Evolutionary conservation across 2,329 filamentous ascomycete species (phyloP), one percentile per base, ranked within the genome.

Genomic region (Plenodomus lindquistii): DNA sequence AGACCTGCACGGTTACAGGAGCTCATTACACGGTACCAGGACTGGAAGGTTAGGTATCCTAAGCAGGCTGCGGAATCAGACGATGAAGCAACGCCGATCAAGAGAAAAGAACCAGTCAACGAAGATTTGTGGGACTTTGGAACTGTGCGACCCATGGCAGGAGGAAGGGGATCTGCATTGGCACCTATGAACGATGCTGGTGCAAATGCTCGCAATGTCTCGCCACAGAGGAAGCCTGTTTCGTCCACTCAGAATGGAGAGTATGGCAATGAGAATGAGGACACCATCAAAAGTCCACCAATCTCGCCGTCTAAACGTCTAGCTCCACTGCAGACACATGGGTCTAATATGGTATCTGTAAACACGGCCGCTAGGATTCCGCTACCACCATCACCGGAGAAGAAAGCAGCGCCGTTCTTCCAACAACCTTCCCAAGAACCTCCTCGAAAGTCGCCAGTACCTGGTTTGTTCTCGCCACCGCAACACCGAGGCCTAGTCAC

Each of bases 111-210:
- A 29, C 73, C 77, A 1, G 81, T 86, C 48, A 81, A 88, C 27
- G 90, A 97, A 69, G 94, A 97, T 70, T 84, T 97, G 68, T 99
- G 94, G 94, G 94, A 99, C 72, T 99, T 99, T 77, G 94, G 94
- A 37, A 99, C 94, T 0, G 90, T 99, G 43, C 83, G 92, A 47
- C 86, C 95, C 5, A 85, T 87, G 24, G 84, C 55, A 31, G 61
- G 56, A 13, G 63, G 49, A 15, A 53, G 66, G 22, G 81, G 84
- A 21, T 85, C 85, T 52, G 81, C 80, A 22, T 76, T 89, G 40
- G 81, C 87, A 59, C 79, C 85, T 0, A 85, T 96, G 85, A 91
- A 89, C 57, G 89, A 92, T 51, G 87, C 88, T 24, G 87, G 87
- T 11, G 86, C 88, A 16, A 96, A 96, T 69, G 84, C 88, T 16